Percentiles rank a stretch among this genome's conserved stretches.
These are phyloP conservation scores for Colletotrichum theobromicola DNA, from an alignment of 2,329 filamentous ascomycete species.

Conservation along the genomic window DNA sequence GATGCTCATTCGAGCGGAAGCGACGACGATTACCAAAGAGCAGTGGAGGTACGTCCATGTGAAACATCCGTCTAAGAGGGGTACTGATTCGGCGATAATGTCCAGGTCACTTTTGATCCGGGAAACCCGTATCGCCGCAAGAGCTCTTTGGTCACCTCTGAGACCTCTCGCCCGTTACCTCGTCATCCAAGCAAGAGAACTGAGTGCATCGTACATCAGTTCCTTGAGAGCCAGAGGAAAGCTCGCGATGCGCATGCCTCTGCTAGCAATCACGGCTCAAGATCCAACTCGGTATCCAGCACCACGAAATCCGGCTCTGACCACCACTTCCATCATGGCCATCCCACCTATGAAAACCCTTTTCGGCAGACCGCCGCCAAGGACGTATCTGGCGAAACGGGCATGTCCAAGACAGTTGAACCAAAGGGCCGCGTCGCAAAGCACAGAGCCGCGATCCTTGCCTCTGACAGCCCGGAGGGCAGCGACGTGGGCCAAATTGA, in stretches of 20 bases:
- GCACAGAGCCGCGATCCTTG: constrained; percentile 63
- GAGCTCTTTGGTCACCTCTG: constrained; percentile 65
- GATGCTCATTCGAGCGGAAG: constrained; percentile 50
- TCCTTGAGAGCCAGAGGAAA: constrained; percentile 62
- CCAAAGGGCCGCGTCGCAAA: constrained; percentile 62
- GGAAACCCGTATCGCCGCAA: constrained; percentile 68
- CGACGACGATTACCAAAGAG: constrained; percentile 53
- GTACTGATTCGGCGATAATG: background rate
- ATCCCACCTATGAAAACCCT: constrained; percentile 29
- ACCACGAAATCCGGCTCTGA: constrained; percentile 8
- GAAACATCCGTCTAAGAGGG: background rate
- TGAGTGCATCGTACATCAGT: constrained; percentile 70
- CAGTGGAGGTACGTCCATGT: constrained; percentile 52
- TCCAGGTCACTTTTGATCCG: constrained; percentile 66
- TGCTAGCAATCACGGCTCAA: constrained; percentile 29
- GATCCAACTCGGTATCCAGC: constrained; percentile 12
- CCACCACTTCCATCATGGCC: constrained; percentile 29
- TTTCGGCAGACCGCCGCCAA: constrained; percentile 9
- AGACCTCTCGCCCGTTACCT: constrained; percentile 44
- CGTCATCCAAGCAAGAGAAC: constrained; percentile 44
- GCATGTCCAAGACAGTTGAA: constrained; percentile 35
- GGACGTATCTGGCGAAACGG: constrained; percentile 30
- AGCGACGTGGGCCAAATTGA: constrained; percentile 58
- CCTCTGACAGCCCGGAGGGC: constrained; percentile 48
- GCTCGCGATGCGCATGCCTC: constrained; percentile 27